Percentiles rank a stretch among this genome's conserved stretches.
Evolutionary conservation across 1,139 yeast genomes (phyloP).

Genomic region (Debaryomyces coudertii): DNA sequence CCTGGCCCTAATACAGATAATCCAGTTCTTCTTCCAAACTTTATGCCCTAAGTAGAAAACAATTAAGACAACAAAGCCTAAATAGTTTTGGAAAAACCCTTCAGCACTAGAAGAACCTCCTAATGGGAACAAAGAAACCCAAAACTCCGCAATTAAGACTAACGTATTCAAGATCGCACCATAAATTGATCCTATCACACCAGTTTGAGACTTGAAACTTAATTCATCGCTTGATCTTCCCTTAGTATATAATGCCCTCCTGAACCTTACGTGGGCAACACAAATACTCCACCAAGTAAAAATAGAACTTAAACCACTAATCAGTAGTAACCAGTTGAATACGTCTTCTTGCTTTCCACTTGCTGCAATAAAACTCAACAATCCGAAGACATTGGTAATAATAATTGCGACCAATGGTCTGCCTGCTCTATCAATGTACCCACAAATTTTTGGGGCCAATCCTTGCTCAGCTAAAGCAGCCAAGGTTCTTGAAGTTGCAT

Average conservation of each 20-base stretch:
- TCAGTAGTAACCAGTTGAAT: constrained; percentile 40
- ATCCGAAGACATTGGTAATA: constrained; percentile 40
- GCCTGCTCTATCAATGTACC: constrained; percentile 46
- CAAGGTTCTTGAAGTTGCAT: constrained; percentile 48
- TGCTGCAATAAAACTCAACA: constrained; percentile 45
- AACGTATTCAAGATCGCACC: constrained; percentile 32
- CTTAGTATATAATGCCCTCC: constrained; percentile 33
- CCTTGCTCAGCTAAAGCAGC: constrained; percentile 48
- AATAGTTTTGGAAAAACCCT: constrained; percentile 39
- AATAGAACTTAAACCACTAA: constrained; percentile 41
- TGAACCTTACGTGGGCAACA: constrained; percentile 37
- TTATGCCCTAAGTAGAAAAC: constrained; percentile 44
- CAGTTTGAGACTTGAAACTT: constrained; percentile 36
- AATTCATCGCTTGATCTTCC: constrained; percentile 35
- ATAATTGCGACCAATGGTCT: constrained; percentile 46
- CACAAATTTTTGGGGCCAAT: constrained; percentile 42
- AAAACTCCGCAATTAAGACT: constrained; percentile 44
- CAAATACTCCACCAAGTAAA: constrained; percentile 43
- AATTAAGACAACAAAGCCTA: constrained; percentile 40
- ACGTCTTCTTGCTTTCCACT: constrained; percentile 34
- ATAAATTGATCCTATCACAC: constrained; percentile 35
- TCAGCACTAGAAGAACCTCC: constrained; percentile 37
- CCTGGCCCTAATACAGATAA: constrained; percentile 32
- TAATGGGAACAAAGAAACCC: constrained; percentile 47
- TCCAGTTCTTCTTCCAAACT: constrained; percentile 40